A percentile compares a stretch with the other conserved stretches of the same genome.
phyloP scores from a whole-genome alignment of 2,329 filamentous ascomycete genomes.

The Colletotrichum orbiculare region DNA sequence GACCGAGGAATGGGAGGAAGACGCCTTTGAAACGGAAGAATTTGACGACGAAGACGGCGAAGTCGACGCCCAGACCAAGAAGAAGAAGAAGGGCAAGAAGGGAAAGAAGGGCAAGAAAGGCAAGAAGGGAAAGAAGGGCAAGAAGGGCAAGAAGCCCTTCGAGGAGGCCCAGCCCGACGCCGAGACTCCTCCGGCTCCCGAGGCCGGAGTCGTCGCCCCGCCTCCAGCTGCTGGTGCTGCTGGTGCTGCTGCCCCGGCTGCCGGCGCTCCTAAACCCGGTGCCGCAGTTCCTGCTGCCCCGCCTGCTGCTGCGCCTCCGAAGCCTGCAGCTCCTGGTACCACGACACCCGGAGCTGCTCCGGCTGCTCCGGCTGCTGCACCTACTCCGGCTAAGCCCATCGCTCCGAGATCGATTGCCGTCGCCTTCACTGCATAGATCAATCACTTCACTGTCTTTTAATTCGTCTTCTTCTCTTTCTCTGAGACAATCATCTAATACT shows the following conservation, averaged over 20 bases:
- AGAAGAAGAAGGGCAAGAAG: constrained; percentile 35
- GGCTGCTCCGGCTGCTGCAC: neutral
- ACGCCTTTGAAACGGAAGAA: neutral
- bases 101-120: constrained; percentile 34
- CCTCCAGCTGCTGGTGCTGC: constrained; percentile 11
- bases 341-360: neutral
- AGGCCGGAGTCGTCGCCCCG: constrained; percentile 9
- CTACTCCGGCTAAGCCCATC: neutral
- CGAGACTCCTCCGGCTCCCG: neutral
- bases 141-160: constrained; percentile 28
- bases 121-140: constrained; percentile 33
- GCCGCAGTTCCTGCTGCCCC: neutral
- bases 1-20: constrained; percentile 8
- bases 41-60: neutral
- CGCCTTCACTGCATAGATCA: constrained; percentile 11
- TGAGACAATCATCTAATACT: too few relatives aligned
- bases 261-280: neutral
- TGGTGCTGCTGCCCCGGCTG: neutral
- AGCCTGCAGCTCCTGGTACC: neutral
- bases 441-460: neutral
- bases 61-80: constrained; percentile 26
- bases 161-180: constrained; percentile 5
- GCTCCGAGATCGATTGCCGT: constrained; percentile 1
- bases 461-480: neutral
- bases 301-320: neutral